Percentiles rank a stretch among this genome's conserved stretches.
phyloP scores from a whole-genome alignment of 176 grass and related monocot genomes.

The Aegilops tauschii region DNA sequence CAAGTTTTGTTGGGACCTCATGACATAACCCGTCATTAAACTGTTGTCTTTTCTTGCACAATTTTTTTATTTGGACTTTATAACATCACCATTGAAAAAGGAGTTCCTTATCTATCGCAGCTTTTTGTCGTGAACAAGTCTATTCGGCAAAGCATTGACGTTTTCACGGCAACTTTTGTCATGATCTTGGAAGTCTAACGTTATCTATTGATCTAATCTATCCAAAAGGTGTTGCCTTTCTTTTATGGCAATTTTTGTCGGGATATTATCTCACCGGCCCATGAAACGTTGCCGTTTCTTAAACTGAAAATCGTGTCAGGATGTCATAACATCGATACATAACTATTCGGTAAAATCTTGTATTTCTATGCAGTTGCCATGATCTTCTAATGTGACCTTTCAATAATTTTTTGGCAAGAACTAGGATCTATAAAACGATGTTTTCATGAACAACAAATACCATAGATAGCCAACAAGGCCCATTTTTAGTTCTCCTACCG shows the following conservation, averaged over 20 bases:
- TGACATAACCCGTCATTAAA: not conserved
- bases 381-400: not conserved
- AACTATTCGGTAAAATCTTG: not conserved
- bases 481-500: not conserved
- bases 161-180: constrained; percentile 9
- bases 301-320: not conserved
- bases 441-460: not conserved
- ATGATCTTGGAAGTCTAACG: not conserved
- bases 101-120: not conserved
- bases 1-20: constrained; percentile 5
- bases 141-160: not conserved
- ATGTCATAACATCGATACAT: not conserved
- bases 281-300: not conserved
- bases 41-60: not conserved
- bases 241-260: constrained; percentile 4
- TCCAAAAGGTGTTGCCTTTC: not conserved
- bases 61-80: not conserved
- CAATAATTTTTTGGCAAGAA: not conserved
- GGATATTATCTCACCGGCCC: not conserved
- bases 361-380: not conserved
- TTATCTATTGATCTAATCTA: not conserved
- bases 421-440: not conserved
- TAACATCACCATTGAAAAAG: constrained; percentile 3
- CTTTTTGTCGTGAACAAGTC: not conserved
- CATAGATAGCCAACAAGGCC: not conserved